Conservation (phyloP, 2,329 filamentous ascomycete genomes). For the Phaeoacremonium minimum region DNA sequence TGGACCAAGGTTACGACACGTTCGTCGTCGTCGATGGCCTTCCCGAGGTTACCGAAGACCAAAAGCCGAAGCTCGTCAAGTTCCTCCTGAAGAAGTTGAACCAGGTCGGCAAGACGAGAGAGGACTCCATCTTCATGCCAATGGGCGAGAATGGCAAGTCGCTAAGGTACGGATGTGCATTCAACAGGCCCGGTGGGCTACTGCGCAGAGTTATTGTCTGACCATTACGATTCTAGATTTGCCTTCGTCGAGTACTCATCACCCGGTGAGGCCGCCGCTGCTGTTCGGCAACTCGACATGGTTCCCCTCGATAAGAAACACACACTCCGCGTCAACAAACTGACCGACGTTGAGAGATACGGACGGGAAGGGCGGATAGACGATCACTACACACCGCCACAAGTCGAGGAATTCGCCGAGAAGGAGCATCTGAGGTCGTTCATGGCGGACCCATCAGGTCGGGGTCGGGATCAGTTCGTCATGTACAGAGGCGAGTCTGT, state of each 20-base stretch:
- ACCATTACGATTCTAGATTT: constrained; percentile 56
- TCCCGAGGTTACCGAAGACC: constrained; percentile 82
- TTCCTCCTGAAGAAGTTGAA: constrained; percentile 93
- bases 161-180: constrained; percentile 79
- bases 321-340: constrained; percentile 92
- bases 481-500: constrained; percentile 92
- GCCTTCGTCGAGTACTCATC: constrained; percentile 97
- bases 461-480: constrained; percentile 90
- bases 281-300: constrained; percentile 82
- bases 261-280: constrained; percentile 81
- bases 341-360: constrained; percentile 95
- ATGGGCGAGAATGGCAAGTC: constrained; percentile 83
- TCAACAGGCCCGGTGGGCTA: no score
- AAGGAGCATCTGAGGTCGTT: constrained; percentile 95
- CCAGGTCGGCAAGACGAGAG: constrained; percentile 75
- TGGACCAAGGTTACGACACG: constrained; percentile 93
- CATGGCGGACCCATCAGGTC: constrained; percentile 73
- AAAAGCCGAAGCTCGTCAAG: constrained; percentile 91
- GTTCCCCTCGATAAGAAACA: constrained; percentile 94
- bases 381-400: constrained; percentile 80
- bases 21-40: constrained; percentile 96
- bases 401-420: constrained; percentile 80
- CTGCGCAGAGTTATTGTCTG: no score
- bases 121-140: constrained; percentile 92
- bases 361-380: constrained; percentile 90